phyloP scores from a whole-genome alignment of 2,329 filamentous ascomycete genomes.

The Penicillium griseofulvum region DNA sequence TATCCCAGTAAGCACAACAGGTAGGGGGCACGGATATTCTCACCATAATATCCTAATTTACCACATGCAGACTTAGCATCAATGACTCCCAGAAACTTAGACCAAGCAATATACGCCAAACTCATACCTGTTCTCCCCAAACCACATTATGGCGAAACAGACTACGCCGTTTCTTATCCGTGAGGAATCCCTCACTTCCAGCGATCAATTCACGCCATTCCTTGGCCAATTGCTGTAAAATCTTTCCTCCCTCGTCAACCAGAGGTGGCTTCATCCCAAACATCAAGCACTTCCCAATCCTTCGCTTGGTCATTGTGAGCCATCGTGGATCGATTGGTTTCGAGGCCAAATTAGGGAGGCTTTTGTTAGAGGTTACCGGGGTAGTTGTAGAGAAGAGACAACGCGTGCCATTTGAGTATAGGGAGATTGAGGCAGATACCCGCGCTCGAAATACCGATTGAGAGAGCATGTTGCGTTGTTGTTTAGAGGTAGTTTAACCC shows the following conservation, averaged over 20 bases:
- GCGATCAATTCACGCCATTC: conserved; percentile 72
- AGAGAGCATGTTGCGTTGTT: conserved; percentile 24
- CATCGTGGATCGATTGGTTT: conserved; percentile 56
- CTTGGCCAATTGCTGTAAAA: conserved; percentile 59
- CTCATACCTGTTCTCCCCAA: conserved; percentile 80
- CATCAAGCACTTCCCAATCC: conserved; percentile 71
- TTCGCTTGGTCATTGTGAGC: conserved; percentile 65
- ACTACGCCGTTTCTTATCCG: conserved; percentile 59
- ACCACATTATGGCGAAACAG: conserved; percentile 66
- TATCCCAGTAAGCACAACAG: not conserved
- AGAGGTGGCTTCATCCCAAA: conserved; percentile 66
- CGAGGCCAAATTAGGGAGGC: conserved; percentile 21
- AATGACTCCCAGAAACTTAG: not conserved
- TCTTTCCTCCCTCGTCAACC: conserved; percentile 54
- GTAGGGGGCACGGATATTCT: conserved; percentile 15
- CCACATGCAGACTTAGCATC: conserved; percentile 11
- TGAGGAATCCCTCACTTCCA: conserved; percentile 73
- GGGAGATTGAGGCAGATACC: conserved; percentile 14
- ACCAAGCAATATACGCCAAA: not conserved
- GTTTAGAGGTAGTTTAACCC: conserved; percentile 1
- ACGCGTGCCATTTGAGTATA: not conserved
- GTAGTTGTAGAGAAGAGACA: conserved; percentile 22
- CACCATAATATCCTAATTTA: conserved; percentile 48
- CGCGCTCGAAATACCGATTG: conserved; percentile 19
- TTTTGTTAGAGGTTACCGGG: conserved; percentile 7